Evolutionary conservation across 1,284 basidiomycete species (phyloP).

Genomic region (Flammula alnicola): DNA sequence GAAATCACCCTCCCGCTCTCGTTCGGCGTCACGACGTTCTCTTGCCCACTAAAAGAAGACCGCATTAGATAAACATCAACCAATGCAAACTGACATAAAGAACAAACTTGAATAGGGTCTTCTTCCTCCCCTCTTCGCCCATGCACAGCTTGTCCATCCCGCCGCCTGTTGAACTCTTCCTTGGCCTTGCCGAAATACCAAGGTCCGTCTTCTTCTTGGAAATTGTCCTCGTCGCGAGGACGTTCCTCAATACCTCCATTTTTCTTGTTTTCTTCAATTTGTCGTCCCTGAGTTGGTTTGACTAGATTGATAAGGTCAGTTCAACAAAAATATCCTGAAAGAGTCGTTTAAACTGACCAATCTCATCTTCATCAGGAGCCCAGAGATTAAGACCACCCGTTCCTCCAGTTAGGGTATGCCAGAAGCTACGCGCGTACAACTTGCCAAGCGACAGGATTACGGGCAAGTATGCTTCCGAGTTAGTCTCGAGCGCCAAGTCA

Average conservation of each 20-base stretch:
- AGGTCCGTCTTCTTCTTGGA: conserved; percentile 53
- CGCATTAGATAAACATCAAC: conserved; percentile 7
- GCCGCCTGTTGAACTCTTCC: conserved; percentile 69
- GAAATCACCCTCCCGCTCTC: conserved; percentile 72
- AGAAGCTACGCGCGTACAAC: conserved; percentile 84
- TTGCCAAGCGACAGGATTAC: conserved; percentile 83
- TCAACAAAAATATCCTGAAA: conserved; percentile 1
- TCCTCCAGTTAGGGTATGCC: conserved; percentile 78
- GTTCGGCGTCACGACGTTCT: conserved; percentile 70
- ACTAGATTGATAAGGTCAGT: conserved; percentile 12
- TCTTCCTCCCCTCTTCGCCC: conserved; percentile 54
- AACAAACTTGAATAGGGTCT: conserved; percentile 67
- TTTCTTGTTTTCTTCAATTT: conserved; percentile 40
- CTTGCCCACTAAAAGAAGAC: conserved; percentile 66
- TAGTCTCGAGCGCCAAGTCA: conserved; percentile 87
- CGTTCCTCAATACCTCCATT: conserved; percentile 26
- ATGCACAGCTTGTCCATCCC: conserved; percentile 43
- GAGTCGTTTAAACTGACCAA: conserved; percentile 35
- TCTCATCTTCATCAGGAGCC: conserved; percentile 56
- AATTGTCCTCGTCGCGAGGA: conserved; percentile 32
- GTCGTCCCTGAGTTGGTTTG: conserved; percentile 32
- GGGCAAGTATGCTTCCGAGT: conserved; percentile 88
- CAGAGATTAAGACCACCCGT: conserved; percentile 70
- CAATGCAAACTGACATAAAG: neutral
- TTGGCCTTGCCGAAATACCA: conserved; percentile 84